A percentile compares a stretch with the other conserved stretches of the same genome.
phyloP scores from a whole-genome alignment of 495 filamentous ascomycete species.

The Cetradonia linearis region DNA sequence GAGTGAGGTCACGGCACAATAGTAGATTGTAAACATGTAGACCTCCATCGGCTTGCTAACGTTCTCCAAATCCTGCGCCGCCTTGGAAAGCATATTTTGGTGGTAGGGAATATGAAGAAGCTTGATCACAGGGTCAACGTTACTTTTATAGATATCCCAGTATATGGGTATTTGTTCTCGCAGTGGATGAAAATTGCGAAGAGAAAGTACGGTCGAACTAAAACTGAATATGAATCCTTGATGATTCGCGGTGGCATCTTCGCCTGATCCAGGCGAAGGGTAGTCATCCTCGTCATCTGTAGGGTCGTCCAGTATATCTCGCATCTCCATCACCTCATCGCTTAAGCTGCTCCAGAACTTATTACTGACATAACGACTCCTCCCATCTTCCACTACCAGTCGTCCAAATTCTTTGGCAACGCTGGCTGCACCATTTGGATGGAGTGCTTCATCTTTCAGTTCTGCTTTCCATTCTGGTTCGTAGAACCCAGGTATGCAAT shows the following conservation, averaged over 20 bases:
- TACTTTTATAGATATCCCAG: slow-evolving; percentile 59
- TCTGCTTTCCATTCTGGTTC: slow-evolving; percentile 25
- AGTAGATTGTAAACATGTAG: slow-evolving; percentile 39
- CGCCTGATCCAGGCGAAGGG: slow-evolving; percentile 45
- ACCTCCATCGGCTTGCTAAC: slow-evolving; percentile 30
- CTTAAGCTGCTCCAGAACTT: slow-evolving; percentile 82
- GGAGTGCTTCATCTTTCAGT: slow-evolving; percentile 1
- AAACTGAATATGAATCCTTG: slow-evolving; percentile 64
- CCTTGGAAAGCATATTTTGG: slow-evolving; percentile 29
- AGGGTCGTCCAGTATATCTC: slow-evolving; percentile 55
- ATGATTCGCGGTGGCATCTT: slow-evolving; percentile 41
- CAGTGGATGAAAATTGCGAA: slow-evolving; percentile 43
- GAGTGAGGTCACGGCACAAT: slow-evolving; percentile 32
- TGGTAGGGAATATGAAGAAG: slow-evolving; percentile 37
- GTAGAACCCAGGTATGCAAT: slow-evolving; percentile 11
- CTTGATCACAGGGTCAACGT: slow-evolving; percentile 40
- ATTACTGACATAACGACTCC: slow-evolving; percentile 75
- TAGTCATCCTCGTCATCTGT: slow-evolving; percentile 57
- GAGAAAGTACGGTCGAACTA: slow-evolving; percentile 44
- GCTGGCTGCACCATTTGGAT: slow-evolving; percentile 27
- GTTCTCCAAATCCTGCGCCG: slow-evolving; percentile 31
- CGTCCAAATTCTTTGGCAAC: slow-evolving; percentile 66
- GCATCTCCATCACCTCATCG: slow-evolving; percentile 74
- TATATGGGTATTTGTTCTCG: slow-evolving; percentile 53
- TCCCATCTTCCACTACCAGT: slow-evolving; percentile 71